phyloP scores from a whole-genome alignment of 164 flowering plant species.

The Macadamia tetraphylla region DNA sequence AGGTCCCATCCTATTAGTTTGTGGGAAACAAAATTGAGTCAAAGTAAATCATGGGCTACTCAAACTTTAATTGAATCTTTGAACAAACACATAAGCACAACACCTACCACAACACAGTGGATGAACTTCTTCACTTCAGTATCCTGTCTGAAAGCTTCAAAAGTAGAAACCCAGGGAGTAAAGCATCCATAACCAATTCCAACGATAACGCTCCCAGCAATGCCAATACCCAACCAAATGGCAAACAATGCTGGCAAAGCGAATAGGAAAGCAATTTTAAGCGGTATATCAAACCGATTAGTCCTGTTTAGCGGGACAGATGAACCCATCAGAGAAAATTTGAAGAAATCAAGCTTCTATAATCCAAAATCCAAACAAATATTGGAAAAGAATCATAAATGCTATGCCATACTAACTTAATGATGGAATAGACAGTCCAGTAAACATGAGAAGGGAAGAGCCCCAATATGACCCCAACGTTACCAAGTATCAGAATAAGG shows the following conservation, averaged over 20 bases:
- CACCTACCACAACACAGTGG: conserved; percentile 75
- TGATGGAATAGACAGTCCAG: conserved; percentile 69
- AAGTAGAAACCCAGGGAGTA: conserved; percentile 87
- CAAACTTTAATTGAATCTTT: background rate
- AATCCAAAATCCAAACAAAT: background rate
- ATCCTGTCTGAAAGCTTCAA: conserved; percentile 81
- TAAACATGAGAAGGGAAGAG: conserved; percentile 78
- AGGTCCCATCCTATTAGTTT: conserved; percentile 76
- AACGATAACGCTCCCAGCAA: conserved; percentile 68
- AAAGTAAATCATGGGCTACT: background rate
- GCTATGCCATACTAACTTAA: conserved; percentile 41
- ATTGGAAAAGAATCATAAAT: background rate
- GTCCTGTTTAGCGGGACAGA: conserved; percentile 41
- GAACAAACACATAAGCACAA: background rate
- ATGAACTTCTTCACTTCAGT: conserved; percentile 48
- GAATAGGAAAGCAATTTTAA: conserved; percentile 64
- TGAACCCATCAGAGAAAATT: too few relatives aligned
- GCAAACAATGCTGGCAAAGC: conserved; percentile 64
- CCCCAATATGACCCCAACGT: conserved; percentile 62
- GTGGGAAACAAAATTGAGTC: background rate
- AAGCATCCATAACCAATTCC: conserved; percentile 88
- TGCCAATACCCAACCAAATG: conserved; percentile 71
- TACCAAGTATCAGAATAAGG: conserved; percentile 59
- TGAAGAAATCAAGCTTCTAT: too few relatives aligned
- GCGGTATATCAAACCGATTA: conserved; percentile 56